A percentile compares a stretch with the other conserved stretches of the same genome.
Evolutionary conservation across 306 rosid species (phyloP).

Genomic region (Alnus glutinosa): DNA sequence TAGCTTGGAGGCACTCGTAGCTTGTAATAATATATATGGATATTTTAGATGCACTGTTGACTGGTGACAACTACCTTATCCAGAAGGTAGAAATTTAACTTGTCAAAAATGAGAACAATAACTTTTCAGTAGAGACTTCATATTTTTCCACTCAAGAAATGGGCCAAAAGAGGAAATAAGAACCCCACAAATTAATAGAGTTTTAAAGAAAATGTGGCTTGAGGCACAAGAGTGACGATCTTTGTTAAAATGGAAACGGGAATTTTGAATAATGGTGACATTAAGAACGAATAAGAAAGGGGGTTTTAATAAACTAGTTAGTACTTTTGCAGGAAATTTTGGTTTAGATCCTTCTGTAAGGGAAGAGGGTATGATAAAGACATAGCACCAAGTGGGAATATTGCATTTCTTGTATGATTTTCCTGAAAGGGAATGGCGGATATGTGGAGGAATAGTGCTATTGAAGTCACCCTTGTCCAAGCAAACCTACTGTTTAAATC

Average conservation of each 20-base stretch:
- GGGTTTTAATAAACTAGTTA: not conserved
- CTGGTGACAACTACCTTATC: slow-evolving; percentile 19
- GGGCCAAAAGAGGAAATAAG: not conserved
- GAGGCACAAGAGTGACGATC: slow-evolving; percentile 9
- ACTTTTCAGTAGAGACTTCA: not conserved
- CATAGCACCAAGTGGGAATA: slow-evolving; percentile 39
- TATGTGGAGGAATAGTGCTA: slow-evolving; percentile 31
- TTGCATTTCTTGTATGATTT: slow-evolving; percentile 38
- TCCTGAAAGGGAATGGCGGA: slow-evolving; percentile 30
- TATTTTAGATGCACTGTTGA: not conserved
- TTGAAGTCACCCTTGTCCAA: slow-evolving; percentile 37
- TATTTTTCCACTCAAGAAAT: not conserved
- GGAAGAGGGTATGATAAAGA: slow-evolving; percentile 47
- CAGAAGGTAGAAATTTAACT: slow-evolving; percentile 8
- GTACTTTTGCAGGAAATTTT: not conserved
- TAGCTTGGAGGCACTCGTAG: not conserved
- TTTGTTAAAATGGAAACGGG: not conserved
- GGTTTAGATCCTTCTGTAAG: slow-evolving; percentile 26
- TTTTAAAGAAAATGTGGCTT: slow-evolving; percentile 24
- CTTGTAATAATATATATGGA: not conserved
- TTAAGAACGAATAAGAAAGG: not conserved
- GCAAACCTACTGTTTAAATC: slow-evolving; percentile 30
- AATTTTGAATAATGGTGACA: not conserved
- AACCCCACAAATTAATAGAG: slow-evolving; percentile 25
- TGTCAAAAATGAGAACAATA: not conserved